Percentiles rank a stretch among this genome's conserved stretches.
phyloP scores from a whole-genome alignment of 2,329 filamentous ascomycete species.

The Chaetomiaceae sp. region DNA sequence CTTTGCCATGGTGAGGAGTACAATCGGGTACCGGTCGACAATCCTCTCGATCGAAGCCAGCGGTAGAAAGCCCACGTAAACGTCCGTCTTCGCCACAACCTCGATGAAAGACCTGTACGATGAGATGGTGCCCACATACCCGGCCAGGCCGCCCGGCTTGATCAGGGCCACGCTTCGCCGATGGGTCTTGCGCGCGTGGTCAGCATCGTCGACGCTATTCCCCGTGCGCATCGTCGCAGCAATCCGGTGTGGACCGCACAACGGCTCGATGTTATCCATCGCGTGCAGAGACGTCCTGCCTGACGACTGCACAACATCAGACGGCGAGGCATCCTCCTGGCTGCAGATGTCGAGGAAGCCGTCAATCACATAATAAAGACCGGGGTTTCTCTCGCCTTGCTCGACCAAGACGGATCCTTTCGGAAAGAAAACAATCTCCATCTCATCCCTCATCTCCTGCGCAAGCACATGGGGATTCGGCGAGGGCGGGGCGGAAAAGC shows the following conservation, averaged over 20 bases:
- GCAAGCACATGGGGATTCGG: conserved; percentile 61
- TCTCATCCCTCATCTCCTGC: conserved; percentile 80
- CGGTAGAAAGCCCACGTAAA: conserved; percentile 93
- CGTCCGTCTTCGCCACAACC: conserved; percentile 94
- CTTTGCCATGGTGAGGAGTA: conserved; percentile 93
- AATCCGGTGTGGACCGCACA: conserved; percentile 7
- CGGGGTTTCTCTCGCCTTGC: conserved; percentile 93
- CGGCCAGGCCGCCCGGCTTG: conserved; percentile 89
- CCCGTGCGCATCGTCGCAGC: conserved; percentile 20
- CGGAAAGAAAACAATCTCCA: conserved; percentile 96
- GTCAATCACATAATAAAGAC: conserved; percentile 94
- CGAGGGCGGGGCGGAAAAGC: conserved; percentile 53
- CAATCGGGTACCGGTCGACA: conserved; percentile 85
- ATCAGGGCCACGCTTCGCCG: conserved; percentile 78
- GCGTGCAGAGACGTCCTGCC: conserved; percentile 31
- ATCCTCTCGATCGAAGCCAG: conserved; percentile 81
- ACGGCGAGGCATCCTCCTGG: conserved; percentile 54
- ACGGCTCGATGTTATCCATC: conserved; percentile 31
- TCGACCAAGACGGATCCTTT: conserved; percentile 92
- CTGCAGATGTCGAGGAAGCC: conserved; percentile 93
- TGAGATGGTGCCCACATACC: conserved; percentile 89
- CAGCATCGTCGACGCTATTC: conserved; percentile 30
- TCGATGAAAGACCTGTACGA: conserved; percentile 96
- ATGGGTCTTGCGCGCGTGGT: conserved; percentile 41
- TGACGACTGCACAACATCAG: conserved; percentile 36